Evolutionary conservation across 495 filamentous ascomycete genomes (phyloP), one percentile per base, ranked within the genome.

Genomic region (Parathielavia hyrcaniae): DNA sequence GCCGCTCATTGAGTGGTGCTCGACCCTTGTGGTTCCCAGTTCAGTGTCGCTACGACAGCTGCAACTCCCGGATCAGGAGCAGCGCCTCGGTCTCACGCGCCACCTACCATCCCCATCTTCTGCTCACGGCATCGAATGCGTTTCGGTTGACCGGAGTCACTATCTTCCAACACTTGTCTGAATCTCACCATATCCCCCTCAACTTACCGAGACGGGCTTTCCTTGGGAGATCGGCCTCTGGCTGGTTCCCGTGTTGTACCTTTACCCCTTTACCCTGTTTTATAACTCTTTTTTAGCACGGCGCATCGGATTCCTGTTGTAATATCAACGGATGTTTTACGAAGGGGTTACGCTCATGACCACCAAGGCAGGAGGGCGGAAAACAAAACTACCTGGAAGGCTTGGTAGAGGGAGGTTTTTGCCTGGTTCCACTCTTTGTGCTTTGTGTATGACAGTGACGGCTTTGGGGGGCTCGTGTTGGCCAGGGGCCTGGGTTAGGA

Each of bases 341-440:
- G 56, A 58, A 38, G 40, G 34, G 19, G 56, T 52, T 53, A 46
- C 54, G 56, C 41, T 46, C 56, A 58, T 53, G 49, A 58, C 56
- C 40, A 52, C 55, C 55, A 53, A 34, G 54, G 55, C 47, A 23
- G 47, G 17, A 20, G 23, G 46, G 22, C 19, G 32, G 53, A n/a
- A 26, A 38, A 38, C 30, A 53, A 43, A 36, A 34, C 20, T 49
- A 30, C 26, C 26, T 30, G 26, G 20, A 11, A 43, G 38, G 38
- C 39, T 20, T 30, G 5, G 34, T 26, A 48, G 30, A 41, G 40
- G 60, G 7, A 59, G 46, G 55, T 26, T 38, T 48, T 40, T 39
- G 48, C 41, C 53, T 22, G 20, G 23, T 61, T 61, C 59, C 59
- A 48, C 59, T 61, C 59, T 61, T 50, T 61, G 32, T 47, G 32